These are phyloP conservation scores for Metschnikowia koreensis DNA, from an alignment of 805 yeast species.

Conservation along the genomic window DNA sequence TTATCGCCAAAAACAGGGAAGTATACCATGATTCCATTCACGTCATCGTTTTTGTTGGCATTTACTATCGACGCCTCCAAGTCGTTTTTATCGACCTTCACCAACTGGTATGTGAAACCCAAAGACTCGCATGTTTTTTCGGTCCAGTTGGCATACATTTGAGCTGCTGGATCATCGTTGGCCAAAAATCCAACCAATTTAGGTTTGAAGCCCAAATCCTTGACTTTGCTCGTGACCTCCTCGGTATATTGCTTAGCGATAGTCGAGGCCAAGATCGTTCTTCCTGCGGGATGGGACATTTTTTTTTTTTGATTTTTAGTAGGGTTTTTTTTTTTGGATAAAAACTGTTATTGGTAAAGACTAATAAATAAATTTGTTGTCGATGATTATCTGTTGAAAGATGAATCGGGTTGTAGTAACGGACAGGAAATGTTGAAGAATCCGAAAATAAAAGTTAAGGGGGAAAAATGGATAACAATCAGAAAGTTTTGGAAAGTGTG, in stretches of 20 bases:
- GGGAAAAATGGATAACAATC: neutral
- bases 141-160: conserved; percentile 95
- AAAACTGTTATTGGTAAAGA: neutral
- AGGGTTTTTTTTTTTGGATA: neutral
- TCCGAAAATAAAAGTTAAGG: neutral
- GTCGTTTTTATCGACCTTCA: conserved; percentile 73
- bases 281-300: conserved; percentile 54
- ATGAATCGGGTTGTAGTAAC: neutral
- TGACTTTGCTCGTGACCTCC: conserved; percentile 64
- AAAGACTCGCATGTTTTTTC: conserved; percentile 81
- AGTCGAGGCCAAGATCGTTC: conserved; percentile 81
- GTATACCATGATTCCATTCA: conserved; percentile 94
- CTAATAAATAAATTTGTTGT: too few relatives aligned
- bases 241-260: conserved; percentile 79
- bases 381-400: conserved; percentile 3
- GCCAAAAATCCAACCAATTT: conserved; percentile 88
- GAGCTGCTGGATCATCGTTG: conserved; percentile 91
- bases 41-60: conserved; percentile 73
- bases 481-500: too few relatives aligned
- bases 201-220: conserved; percentile 56
- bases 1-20: conserved; percentile 95
- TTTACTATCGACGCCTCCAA: conserved; percentile 78
- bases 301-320: neutral
- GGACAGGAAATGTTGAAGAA: neutral
- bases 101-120: conserved; percentile 82